Conservation (phyloP, 441 rosid species). For the Aquilaria agallochum region DNA sequence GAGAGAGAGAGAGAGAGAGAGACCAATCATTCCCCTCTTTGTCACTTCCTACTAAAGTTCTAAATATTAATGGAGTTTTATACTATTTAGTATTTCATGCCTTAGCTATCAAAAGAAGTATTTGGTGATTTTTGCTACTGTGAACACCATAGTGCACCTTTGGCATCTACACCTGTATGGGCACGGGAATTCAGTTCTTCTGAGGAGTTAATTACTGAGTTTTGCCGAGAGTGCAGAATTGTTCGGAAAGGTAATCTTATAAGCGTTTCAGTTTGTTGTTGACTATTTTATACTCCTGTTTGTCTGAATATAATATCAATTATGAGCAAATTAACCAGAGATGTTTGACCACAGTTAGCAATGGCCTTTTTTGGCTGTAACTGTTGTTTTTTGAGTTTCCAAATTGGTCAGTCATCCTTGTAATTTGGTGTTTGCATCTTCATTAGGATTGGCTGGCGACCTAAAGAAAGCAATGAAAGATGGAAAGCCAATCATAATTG, state of each 20-base stretch:
- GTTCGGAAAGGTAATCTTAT: slow-evolving; percentile 86
- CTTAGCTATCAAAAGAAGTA: no score
- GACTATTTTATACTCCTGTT: neutral
- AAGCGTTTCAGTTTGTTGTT: slow-evolving; percentile 11
- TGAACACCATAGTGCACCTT: slow-evolving; percentile 60
- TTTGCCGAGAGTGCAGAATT: slow-evolving; percentile 96
- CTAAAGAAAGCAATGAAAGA: slow-evolving; percentile 99
- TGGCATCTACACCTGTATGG: slow-evolving; percentile 95
- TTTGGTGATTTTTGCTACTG: no score
- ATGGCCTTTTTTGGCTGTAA: slow-evolving; percentile 3
- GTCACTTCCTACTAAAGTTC: slow-evolving; percentile 7
- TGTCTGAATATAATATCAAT: neutral
- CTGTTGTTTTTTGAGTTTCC: slow-evolving; percentile 8
- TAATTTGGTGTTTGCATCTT: slow-evolving; percentile 17
- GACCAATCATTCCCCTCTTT: neutral
- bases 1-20: no score
- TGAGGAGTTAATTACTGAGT: slow-evolving; percentile 88
- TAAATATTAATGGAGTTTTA: no score
- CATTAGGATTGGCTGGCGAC: slow-evolving; percentile 93
- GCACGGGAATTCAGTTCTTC: slow-evolving; percentile 77
- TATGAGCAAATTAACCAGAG: slow-evolving; percentile 1
- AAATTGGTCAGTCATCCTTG: neutral
- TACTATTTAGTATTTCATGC: no score
- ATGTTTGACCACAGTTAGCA: neutral
- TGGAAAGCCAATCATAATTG: slow-evolving; percentile 97